Base-by-base conservation (phyloP, 129 eudicot genomes). In the Lactuca saligna region DNA sequence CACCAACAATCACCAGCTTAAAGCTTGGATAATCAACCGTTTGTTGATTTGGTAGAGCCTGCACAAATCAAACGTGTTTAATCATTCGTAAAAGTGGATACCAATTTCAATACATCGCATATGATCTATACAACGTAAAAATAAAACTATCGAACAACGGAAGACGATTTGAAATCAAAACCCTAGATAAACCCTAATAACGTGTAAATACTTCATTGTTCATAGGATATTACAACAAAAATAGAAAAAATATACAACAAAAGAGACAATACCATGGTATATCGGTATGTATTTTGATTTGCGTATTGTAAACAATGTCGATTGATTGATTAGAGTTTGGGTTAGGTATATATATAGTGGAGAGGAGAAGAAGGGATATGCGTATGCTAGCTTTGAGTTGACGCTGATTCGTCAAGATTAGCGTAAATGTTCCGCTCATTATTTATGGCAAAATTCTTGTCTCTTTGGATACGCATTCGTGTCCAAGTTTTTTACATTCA, bases 1-100 rank as follows among this genome's bases (percentile, higher is more conserved):
- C 90, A 33, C 90, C 90, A 33, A 85, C 90, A 63, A 81, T 81
- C 5, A 85, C 86, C 34, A 85, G 84, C 82, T 85, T 85, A 80
- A 85, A 85, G 64, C 86, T 81, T 1, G 90, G 90, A 46, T 85
- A 85, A 60, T 85, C 84, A 74, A 85, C 84, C 17, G 84, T 81
- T n/a, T 85, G 86, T 62, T 85, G 90, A 69, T 81, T 81, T 54
- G 86, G 84, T 62, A 85, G 31, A 56, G 86, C 86, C 90, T 85
- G 33, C 41, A 65, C 50, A 29, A 29, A 65, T 63, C 70, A 65
- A 35, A 61, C 51, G 15, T 42, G 7, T 39, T 39, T 7, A 39
- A 2, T 39, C 8, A 39, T 8, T 25, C 29, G 29, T 2, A 5
- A 42, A 42, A 42, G 49, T 9, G 13, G 49, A 42, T 0, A 42